Conservation (phyloP, 2,329 filamentous ascomycete genomes). For the Epichloe sylvatica region DNA sequence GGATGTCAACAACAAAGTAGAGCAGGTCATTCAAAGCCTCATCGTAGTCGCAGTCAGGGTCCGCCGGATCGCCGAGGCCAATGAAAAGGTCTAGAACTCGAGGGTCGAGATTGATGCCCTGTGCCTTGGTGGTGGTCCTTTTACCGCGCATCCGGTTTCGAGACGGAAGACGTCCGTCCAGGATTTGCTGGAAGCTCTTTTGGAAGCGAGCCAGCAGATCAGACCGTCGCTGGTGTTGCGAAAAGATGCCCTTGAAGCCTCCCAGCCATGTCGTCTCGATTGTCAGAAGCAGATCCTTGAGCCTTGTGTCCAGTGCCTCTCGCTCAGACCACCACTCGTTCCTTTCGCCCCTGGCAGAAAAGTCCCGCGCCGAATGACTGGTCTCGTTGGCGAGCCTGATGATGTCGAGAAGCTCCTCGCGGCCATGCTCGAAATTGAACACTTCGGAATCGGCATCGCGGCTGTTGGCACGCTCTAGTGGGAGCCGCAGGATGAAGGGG, state of each 20-base stretch:
- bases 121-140: conserved; percentile 30
- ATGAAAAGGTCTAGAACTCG: conserved; percentile 77
- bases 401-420: conserved; percentile 67
- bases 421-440: conserved; percentile 73
- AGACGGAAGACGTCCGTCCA: conserved; percentile 78
- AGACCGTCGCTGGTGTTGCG: conserved; percentile 49
- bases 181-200: conserved; percentile 59
- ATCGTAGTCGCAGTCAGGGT: conserved; percentile 60
- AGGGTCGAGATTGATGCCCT: conserved; percentile 36
- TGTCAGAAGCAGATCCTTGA: conserved; percentile 66
- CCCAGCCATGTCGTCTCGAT: conserved; percentile 92
- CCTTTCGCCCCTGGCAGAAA: conserved; percentile 60
- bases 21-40: conserved; percentile 83
- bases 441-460: conserved; percentile 64
- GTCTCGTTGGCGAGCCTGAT: conserved; percentile 70
- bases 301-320: conserved; percentile 60
- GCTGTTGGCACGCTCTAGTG: conserved; percentile 67
- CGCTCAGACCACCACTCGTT: conserved; percentile 83
- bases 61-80: conserved; percentile 61
- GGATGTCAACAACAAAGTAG: conserved; percentile 90
- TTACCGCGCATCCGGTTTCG: conserved; percentile 48
- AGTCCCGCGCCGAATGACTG: conserved; percentile 59
- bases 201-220: conserved; percentile 62
- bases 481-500: conserved; percentile 77
- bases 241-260: conserved; percentile 90